phyloP scores from a whole-genome alignment of 305 asterid genomes.

The Nicotiana rustica region DNA sequence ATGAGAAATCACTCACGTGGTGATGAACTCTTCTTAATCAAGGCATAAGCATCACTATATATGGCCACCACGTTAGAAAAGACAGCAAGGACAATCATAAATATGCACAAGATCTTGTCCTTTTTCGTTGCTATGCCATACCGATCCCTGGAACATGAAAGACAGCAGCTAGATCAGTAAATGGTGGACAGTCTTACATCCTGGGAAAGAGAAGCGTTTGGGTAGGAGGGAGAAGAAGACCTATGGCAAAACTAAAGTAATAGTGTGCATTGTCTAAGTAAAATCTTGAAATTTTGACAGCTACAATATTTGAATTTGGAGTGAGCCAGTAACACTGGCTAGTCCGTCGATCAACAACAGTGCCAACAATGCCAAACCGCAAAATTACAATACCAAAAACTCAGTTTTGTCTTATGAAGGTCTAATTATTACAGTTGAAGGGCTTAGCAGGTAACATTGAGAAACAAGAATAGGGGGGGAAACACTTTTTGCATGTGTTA shows the following conservation, averaged over 20 bases:
- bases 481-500: neutral
- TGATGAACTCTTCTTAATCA: constrained; percentile 70
- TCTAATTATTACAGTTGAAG: neutral
- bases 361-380: constrained; percentile 27
- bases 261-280: neutral
- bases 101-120: constrained; percentile 71
- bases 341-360: neutral
- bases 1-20: constrained; percentile 47
- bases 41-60: constrained; percentile 88
- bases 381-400: neutral
- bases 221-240: neutral
- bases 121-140: constrained; percentile 76
- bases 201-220: neutral
- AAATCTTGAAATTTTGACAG: neutral
- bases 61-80: constrained; percentile 86
- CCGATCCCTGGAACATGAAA: constrained; percentile 69
- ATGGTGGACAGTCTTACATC: neutral
- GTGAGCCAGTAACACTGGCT: neutral
- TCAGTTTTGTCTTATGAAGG: neutral
- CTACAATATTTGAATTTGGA: neutral
- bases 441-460: neutral
- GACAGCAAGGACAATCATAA: constrained; percentile 86
- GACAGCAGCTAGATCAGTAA: constrained; percentile 13
- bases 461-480: constrained; percentile 24
- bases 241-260: constrained; percentile 18